phyloP scores from a whole-genome alignment of 129 eudicot genomes.

The Flaveria sonorensis region DNA sequence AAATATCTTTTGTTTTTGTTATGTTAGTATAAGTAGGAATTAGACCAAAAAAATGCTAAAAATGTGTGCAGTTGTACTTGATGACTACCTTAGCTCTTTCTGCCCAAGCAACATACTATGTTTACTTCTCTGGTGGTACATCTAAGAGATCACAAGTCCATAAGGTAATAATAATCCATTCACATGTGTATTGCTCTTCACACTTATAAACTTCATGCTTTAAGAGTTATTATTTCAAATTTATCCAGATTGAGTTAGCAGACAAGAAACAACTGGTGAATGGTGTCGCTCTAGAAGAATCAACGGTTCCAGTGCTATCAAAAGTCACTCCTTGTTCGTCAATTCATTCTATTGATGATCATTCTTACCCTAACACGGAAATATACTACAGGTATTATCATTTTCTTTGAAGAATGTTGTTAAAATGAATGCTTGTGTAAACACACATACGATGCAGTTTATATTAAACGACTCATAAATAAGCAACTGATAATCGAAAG shows the following conservation, averaged over 20 bases:
- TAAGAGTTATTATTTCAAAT: neutral
- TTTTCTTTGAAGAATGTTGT: neutral
- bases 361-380: slow-evolving; percentile 36
- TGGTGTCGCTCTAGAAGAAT: slow-evolving; percentile 24
- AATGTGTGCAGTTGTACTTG: slow-evolving; percentile 55
- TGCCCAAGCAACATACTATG: slow-evolving; percentile 63
- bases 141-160: slow-evolving; percentile 32
- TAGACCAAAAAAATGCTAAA: neutral
- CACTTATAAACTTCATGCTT: neutral
- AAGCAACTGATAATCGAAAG: too few relatives aligned
- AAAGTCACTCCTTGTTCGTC: slow-evolving; percentile 51
- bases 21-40: neutral
- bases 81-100: slow-evolving; percentile 60
- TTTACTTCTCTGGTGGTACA: slow-evolving; percentile 51
- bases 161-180: slow-evolving; percentile 40
- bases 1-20: neutral
- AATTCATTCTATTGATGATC: slow-evolving; percentile 37
- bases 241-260: slow-evolving; percentile 36
- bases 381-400: slow-evolving; percentile 52
- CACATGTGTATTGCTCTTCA: neutral
- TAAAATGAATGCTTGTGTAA: slow-evolving; percentile 9
- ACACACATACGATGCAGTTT: neutral
- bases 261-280: slow-evolving; percentile 31
- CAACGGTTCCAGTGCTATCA: slow-evolving; percentile 28
- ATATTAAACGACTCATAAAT: too few relatives aligned